Conservation (phyloP, 1,284 basidiomycete species). For the Amylostereum chailletii region DNA sequence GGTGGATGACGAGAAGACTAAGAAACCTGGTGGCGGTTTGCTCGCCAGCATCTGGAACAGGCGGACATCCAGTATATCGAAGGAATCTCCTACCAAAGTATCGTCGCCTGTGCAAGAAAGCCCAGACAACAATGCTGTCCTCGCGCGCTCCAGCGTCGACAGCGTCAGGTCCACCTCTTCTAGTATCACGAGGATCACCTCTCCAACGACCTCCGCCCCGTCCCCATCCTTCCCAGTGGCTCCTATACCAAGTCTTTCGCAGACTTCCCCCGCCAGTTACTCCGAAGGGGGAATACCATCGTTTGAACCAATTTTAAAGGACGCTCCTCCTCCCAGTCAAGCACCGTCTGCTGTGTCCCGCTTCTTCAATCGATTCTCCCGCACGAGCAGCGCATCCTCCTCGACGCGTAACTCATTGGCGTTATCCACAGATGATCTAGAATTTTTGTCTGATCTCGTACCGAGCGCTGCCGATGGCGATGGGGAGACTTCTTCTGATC, state of each 20-base stretch:
- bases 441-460: constrained; percentile 68
- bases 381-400: constrained; percentile 27
- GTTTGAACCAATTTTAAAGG: constrained; percentile 10
- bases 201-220: neutral
- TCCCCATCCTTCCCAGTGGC: neutral
- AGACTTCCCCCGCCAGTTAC: constrained; percentile 12
- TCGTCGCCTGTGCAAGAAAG: constrained; percentile 2
- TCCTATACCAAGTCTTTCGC: neutral
- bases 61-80: constrained; percentile 20
- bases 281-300: constrained; percentile 16
- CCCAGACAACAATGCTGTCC: neutral
- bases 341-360: constrained; percentile 55
- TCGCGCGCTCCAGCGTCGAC: constrained; percentile 5
- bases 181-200: neutral
- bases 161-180: constrained; percentile 1
- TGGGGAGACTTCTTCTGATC: constrained; percentile 26
- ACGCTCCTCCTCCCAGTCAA: constrained; percentile 10
- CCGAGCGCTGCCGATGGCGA: constrained; percentile 41
- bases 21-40: constrained; percentile 41
- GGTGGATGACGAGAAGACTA: constrained; percentile 24
- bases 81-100: neutral
- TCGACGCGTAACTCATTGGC: constrained; percentile 42
- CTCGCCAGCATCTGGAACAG: constrained; percentile 66
- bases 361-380: constrained; percentile 62
- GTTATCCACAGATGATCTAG: constrained; percentile 62